Conservation (phyloP, 2,329 filamentous ascomycete genomes). For the Colletotrichum gigasporum region DNA sequence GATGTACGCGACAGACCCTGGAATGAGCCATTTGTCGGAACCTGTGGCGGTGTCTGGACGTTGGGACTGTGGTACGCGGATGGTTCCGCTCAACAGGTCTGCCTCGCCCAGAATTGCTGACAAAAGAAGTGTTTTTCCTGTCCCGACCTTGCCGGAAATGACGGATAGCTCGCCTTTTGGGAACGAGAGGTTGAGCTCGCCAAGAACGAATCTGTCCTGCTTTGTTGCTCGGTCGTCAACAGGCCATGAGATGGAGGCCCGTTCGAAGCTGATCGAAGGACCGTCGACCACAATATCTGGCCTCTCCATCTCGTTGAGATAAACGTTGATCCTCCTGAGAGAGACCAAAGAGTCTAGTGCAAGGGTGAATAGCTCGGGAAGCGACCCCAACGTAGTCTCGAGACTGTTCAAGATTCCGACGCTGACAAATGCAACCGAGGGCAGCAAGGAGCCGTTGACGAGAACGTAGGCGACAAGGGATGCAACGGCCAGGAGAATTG, state of each 20-base stretch:
- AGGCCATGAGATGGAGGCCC: background rate
- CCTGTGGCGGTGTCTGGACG: background rate
- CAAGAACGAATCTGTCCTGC: background rate
- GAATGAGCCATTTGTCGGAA: background rate
- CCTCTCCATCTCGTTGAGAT: slow-evolving; percentile 73
- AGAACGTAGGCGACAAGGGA: slow-evolving; percentile 45
- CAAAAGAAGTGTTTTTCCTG: slow-evolving; percentile 1
- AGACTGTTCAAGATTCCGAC: background rate
- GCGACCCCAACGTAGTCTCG: slow-evolving; percentile 43
- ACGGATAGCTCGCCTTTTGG: background rate
- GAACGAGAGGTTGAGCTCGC: background rate
- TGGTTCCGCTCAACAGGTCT: background rate
- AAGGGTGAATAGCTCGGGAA: slow-evolving; percentile 78
- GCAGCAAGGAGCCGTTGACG: background rate
- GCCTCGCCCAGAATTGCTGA: slow-evolving; percentile 3
- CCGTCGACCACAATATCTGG: slow-evolving; percentile 62
- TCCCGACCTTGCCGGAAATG: slow-evolving; percentile 4
- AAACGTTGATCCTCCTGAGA: slow-evolving; percentile 74
- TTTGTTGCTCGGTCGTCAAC: background rate
- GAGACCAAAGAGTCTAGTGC: slow-evolving; percentile 77
- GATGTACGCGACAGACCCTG: slow-evolving; percentile 48
- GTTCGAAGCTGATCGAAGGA: slow-evolving; percentile 38
- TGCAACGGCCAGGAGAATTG: slow-evolving; percentile 76
- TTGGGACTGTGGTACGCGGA: background rate
- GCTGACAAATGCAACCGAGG: background rate